Conservation (phyloP, 345 rosid species). For the Sonneratia alba region DNA sequence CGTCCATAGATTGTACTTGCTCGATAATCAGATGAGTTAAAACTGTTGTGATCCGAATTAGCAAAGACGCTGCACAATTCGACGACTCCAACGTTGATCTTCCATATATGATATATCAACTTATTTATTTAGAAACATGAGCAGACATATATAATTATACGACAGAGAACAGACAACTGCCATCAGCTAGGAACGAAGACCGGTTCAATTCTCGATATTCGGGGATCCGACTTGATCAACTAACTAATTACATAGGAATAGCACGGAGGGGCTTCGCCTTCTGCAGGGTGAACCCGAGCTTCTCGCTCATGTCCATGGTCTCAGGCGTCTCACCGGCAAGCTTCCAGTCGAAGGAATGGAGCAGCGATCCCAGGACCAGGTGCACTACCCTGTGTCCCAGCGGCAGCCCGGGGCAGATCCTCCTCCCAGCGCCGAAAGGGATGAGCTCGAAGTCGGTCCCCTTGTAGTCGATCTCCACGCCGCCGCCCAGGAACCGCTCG, state of each 20-base stretch:
- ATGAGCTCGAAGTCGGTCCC: slow-evolving; percentile 13
- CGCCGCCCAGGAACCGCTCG: slow-evolving; percentile 10
- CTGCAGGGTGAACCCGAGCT: slow-evolving; percentile 12
- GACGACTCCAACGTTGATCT: no score
- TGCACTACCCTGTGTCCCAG: slow-evolving; percentile 14
- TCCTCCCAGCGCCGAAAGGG: slow-evolving; percentile 22
- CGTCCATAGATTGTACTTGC: no score
- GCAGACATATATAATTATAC: no score
- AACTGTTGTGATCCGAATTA: no score
- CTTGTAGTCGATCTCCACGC: slow-evolving; percentile 2
- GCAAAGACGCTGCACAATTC: no score
- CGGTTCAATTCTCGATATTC: no score
- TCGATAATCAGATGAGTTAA: no score
- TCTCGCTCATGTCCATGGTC: slow-evolving; percentile 16
- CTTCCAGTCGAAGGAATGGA: slow-evolving; percentile 21
- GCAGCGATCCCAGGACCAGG: slow-evolving; percentile 17
- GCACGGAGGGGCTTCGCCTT: slow-evolving; percentile 14
- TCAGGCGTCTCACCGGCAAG: slow-evolving; percentile 8
- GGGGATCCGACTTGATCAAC: neutral
- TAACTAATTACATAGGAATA: slow-evolving; percentile 7
- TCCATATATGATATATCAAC: no score
- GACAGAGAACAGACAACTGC: no score
- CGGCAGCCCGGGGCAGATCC: slow-evolving; percentile 24
- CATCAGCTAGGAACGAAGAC: no score
- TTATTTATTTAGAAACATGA: no score